Base-by-base conservation (phyloP, 2,329 filamentous ascomycete genomes). In the Talaromyces sp. region DNA sequence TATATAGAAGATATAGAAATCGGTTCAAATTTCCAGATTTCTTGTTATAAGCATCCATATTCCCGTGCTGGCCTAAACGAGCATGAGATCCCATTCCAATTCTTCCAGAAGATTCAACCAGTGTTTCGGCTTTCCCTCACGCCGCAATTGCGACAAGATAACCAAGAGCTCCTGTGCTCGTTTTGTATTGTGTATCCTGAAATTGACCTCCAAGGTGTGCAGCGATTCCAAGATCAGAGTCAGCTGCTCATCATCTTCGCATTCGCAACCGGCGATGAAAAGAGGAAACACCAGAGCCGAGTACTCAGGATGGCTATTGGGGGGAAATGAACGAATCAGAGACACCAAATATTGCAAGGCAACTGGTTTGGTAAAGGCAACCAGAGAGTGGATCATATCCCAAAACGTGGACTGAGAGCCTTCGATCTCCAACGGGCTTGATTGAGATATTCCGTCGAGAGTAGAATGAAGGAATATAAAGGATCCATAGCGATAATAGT, bases 261-360 rank as follows among this genome's bases (percentile, higher is more conserved):
- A 71, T 33, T 75, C 74, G 47, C 72, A 73, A 0, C 74, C 74
- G 0, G 69, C 67, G 6, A 76, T 75, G 55, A 75, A 75, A 1
- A 76, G 63, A 19, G 74, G 74, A 58, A 75, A 76, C 3, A 73
- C 75, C 1, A 76, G 69, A 1, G 72, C 74, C 0, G 74, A 76
- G 42, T 69, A 75, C 56, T 76, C 74, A 63, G 71, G 73, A 47
- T 74, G 69, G 17, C 68, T 65, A 28, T 74, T 72, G 5, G 75
- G 66, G 4, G 71, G 68, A 11, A 68, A 67, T 0, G 65, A 63
- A 47, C 65, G 63, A 5, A 76, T 62, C 10, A 71, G 65, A 4
- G 55, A 19, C 4, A 75, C 64, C 27, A 72, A 71, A 28, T 67
- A 63, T 17, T 67, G 65, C 8, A 75, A 52, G 11, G 72, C 73